A percentile compares a stretch with the other conserved stretches of the same genome.
Conservation (phyloP, 2,329 filamentous ascomycete genomes). For the Lithohypha guttulata region DNA sequence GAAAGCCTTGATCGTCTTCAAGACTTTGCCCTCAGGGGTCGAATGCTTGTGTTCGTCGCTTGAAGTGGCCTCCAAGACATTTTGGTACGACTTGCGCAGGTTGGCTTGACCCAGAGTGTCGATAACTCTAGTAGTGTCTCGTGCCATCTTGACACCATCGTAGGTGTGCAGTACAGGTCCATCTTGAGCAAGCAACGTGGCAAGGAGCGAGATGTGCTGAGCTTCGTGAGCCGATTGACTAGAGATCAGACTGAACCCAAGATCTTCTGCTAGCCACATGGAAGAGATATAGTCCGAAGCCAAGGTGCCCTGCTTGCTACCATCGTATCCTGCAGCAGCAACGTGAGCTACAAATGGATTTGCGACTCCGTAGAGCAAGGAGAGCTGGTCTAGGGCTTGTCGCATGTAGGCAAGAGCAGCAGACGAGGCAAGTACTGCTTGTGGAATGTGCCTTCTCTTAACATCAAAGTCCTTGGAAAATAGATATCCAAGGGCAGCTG, state of each 20-base stretch:
- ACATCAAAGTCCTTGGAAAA: slow-evolving; percentile 96
- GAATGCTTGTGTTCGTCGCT: slow-evolving; percentile 58
- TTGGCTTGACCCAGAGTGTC: slow-evolving; percentile 67
- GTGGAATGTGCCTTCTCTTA: slow-evolving; percentile 79
- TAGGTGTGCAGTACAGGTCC: slow-evolving; percentile 81
- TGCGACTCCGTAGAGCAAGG: slow-evolving; percentile 79
- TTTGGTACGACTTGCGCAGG: slow-evolving; percentile 58
- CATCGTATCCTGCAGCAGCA: slow-evolving; percentile 75
- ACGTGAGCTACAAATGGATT: slow-evolving; percentile 90
- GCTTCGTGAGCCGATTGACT: slow-evolving; percentile 81
- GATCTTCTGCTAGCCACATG: slow-evolving; percentile 72
- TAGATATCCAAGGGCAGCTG: slow-evolving; percentile 88
- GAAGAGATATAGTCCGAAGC: slow-evolving; percentile 79
- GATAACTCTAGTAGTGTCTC: slow-evolving; percentile 71
- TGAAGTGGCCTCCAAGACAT: slow-evolving; percentile 51
- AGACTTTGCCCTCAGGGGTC: slow-evolving; percentile 60
- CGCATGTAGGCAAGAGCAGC: slow-evolving; percentile 71
- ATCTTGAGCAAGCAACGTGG: slow-evolving; percentile 66
- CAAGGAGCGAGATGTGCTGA: slow-evolving; percentile 89
- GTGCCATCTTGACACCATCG: slow-evolving; percentile 71
- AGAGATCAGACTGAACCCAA: slow-evolving; percentile 75
- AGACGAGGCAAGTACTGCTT: slow-evolving; percentile 79
- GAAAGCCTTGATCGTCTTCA: slow-evolving; percentile 60
- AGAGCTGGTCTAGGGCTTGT: slow-evolving; percentile 78
- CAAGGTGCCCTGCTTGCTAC: slow-evolving; percentile 54